Evolutionary conservation across 108 stramenopile genomes (phyloP).

Genomic region (Fistulifera pelliculosa): DNA sequence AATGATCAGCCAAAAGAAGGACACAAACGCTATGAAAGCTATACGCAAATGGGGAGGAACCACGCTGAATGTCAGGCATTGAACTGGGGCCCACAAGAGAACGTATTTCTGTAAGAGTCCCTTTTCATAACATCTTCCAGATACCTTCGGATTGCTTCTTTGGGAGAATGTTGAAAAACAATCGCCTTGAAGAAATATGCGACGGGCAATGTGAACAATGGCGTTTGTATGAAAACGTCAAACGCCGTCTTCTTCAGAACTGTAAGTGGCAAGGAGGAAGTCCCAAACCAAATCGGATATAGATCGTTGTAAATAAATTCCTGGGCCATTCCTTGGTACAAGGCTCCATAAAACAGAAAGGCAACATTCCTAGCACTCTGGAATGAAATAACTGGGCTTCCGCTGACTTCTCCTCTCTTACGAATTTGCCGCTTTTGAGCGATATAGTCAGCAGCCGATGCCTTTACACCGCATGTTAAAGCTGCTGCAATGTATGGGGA

Average conservation of each 20-base stretch:
- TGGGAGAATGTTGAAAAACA: constrained; percentile 23
- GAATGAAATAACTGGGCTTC: background rate
- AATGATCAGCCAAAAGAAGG: constrained; percentile 58
- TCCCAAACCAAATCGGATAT: constrained; percentile 42
- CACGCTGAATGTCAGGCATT: constrained; percentile 41
- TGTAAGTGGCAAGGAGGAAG: constrained; percentile 14
- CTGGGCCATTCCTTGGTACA: constrained; percentile 55
- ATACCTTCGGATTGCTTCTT: constrained; percentile 28
- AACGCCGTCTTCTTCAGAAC: constrained; percentile 40
- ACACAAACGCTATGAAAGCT: constrained; percentile 36
- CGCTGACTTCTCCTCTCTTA: background rate
- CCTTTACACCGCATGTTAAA: constrained; percentile 48
- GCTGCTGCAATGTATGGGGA: constrained; percentile 48
- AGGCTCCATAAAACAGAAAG: constrained; percentile 43
- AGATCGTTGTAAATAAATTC: constrained; percentile 53
- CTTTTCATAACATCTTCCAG: constrained; percentile 33
- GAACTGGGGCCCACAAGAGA: constrained; percentile 40
- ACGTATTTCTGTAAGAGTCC: constrained; percentile 52
- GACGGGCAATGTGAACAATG: constrained; percentile 42
- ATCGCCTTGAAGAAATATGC: constrained; percentile 50
- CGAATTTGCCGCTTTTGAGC: constrained; percentile 31
- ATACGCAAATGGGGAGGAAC: constrained; percentile 48
- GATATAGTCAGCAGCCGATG: constrained; percentile 45
- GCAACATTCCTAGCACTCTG: constrained; percentile 14
- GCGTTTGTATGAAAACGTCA: constrained; percentile 31